phyloP scores from a whole-genome alignment of 495 filamentous ascomycete genomes.

The Choiromyces venosus region DNA sequence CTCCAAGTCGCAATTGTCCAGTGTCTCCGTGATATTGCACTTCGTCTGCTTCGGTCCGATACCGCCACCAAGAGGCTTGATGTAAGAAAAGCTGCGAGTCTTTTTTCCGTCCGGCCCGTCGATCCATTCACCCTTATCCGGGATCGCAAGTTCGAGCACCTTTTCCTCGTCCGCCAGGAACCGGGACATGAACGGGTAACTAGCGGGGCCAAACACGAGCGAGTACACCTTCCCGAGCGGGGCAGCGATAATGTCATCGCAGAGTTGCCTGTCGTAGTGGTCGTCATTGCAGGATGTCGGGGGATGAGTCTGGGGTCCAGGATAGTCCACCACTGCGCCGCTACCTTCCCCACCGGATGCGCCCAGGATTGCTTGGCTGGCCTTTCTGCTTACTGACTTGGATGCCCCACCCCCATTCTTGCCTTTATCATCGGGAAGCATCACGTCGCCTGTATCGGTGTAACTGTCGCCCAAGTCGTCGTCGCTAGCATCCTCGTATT shows the following conservation, averaged over 20 bases:
- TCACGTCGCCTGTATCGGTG: conserved; percentile 67
- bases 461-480: conserved; percentile 66
- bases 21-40: conserved; percentile 76
- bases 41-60: conserved; percentile 95
- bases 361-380: conserved; percentile 55
- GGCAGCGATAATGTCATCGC: conserved; percentile 78
- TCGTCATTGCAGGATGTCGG: conserved; percentile 78
- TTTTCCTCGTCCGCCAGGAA: conserved; percentile 85
- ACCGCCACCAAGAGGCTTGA: conserved; percentile 75
- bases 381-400: conserved; percentile 58
- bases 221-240: conserved; percentile 90
- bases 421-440: conserved; percentile 56
- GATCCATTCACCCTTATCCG: conserved; percentile 43
- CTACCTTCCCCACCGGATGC: conserved; percentile 50
- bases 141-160: conserved; percentile 73
- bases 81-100: conserved; percentile 73
- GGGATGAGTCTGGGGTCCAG: conserved; percentile 74
- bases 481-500: conserved; percentile 59
- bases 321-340: conserved; percentile 62
- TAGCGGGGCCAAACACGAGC: conserved; percentile 75
- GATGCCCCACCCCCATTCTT: conserved; percentile 58
- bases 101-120: conserved; percentile 75
- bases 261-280: conserved; percentile 79
- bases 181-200: conserved; percentile 71
- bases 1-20: conserved; percentile 81